Base-by-base conservation (phyloP, 2,329 filamentous ascomycete genomes). In the Penicillium sp. region DNA sequence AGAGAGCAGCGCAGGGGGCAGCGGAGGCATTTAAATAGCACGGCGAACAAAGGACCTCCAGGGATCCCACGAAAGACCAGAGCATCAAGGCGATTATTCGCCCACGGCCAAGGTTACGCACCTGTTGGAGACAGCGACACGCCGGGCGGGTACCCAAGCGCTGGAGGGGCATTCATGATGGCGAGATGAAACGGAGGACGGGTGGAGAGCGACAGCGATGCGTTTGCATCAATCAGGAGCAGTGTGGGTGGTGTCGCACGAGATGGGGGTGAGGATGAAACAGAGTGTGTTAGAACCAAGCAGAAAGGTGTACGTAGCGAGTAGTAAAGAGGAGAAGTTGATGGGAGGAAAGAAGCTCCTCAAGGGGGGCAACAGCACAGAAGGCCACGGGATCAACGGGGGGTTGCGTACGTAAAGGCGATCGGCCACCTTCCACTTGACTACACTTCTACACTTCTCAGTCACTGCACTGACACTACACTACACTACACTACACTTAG, bases 131-230 rank as follows among this genome's bases (percentile, higher is more conserved):
- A 62, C 60, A 68, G 59, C 56, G 67, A 64, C 44, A 68, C 59
- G 60, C 66, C 63, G 51, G 67, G 64, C 59, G 66, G 62, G 59
- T 68, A 69, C 54, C 64, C 58, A 54, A 67, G 52, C 54, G 63
- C 63, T 55, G 65, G 61, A 60, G 63, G 61, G 60, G 67, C 64
- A 62, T 63, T 69, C 67, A 70, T 70, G 32, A 51, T 65, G 23
- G 23, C n/a, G 58, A 63, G 55, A 51, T 62, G 57, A 63, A 58
- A 63, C 56, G 46, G 48, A 44, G 51, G 36, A 37, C 40, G 55
- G 37, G 59, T 63, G 55, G 57, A 57, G 55, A 53, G 56, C 29
- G 34, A 27, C 26, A 40, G 36, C 15, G 41, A 57, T 50, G 36
- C 36, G 47, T 39, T 51, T 50, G 49, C 43, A 47, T 51, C 46